These are phyloP conservation scores for Penicillium pulvis DNA, from an alignment of 495 filamentous ascomycete species.

Conservation along the genomic window DNA sequence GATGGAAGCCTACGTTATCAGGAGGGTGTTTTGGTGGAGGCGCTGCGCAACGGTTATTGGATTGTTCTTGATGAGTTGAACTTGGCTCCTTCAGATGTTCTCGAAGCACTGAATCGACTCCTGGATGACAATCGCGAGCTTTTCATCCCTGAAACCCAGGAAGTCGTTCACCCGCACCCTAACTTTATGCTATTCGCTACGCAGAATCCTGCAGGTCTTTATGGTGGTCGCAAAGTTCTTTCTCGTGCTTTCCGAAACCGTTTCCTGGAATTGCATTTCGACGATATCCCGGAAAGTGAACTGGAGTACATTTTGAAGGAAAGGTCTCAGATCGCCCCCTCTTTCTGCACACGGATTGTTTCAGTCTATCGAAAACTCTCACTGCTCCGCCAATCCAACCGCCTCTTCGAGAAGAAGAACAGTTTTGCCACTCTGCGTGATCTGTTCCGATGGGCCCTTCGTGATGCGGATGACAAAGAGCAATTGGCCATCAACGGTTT, in stretches of 20 bases:
- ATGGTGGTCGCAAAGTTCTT: conserved; percentile 89
- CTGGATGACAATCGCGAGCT: conserved; percentile 98
- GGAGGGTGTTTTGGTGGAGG: conserved; percentile 92
- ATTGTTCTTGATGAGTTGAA: conserved; percentile 98
- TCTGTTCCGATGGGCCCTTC: conserved; percentile 94
- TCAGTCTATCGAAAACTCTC: conserved; percentile 93
- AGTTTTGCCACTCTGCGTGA: conserved; percentile 97
- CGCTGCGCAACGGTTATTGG: conserved; percentile 91
- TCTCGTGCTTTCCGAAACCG: conserved; percentile 95
- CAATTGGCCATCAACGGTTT: conserved; percentile 91
- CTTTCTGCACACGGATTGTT: conserved; percentile 87
- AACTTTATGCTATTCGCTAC: conserved; percentile 99
- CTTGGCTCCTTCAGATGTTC: conserved; percentile 90
- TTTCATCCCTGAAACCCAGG: conserved; percentile 94
- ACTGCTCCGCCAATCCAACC: conserved; percentile 78
- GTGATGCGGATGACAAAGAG: conserved; percentile 80
- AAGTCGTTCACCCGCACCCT: conserved; percentile 83
- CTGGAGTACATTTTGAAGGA: conserved; percentile 90
- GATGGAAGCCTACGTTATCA: conserved; percentile 87
- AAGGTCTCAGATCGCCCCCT: conserved; percentile 84
- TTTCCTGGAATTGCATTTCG: conserved; percentile 96
- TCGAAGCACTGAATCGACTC: conserved; percentile 92
- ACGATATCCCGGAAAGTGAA: conserved; percentile 95
- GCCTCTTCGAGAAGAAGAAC: conserved; percentile 95
- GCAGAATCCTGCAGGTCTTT: conserved; percentile 94